Evolutionary conservation across 1,139 yeast genomes (phyloP).

Genomic region (Debaryomyces robertsiae): DNA sequence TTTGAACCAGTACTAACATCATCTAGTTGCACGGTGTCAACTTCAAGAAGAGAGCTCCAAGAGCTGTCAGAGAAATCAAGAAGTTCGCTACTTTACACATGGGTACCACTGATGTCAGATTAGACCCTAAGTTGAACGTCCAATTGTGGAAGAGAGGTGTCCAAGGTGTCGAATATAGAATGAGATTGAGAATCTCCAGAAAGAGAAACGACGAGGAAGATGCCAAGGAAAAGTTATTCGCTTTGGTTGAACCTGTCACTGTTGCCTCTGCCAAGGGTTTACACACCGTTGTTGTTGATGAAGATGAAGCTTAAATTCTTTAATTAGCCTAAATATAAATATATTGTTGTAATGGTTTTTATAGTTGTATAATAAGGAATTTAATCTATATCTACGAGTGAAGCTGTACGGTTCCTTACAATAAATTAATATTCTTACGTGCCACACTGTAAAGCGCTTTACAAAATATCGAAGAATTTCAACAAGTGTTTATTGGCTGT

Average conservation of each 20-base stretch:
- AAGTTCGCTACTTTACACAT: slow-evolving; percentile 98
- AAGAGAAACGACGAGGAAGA: slow-evolving; percentile 99
- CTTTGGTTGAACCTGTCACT: slow-evolving; percentile 96
- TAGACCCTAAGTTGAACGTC: slow-evolving; percentile 98
- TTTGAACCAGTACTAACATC: slow-evolving; percentile 44
- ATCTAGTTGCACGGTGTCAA: slow-evolving; percentile 90
- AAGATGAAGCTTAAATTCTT: slow-evolving; percentile 65
- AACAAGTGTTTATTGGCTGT: slow-evolving; percentile 4
- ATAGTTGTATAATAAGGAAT: slow-evolving; percentile 18
- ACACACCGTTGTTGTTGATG: slow-evolving; percentile 96
- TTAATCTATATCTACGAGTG: slow-evolving; percentile 10
- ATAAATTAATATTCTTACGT: slow-evolving; percentile 2
- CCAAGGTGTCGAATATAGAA: slow-evolving; percentile 97
- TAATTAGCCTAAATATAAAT: slow-evolving; percentile 12
- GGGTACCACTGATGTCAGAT: slow-evolving; percentile 99
- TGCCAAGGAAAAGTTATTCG: slow-evolving; percentile 97
- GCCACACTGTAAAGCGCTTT: not conserved
- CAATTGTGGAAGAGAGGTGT: slow-evolving; percentile 99
- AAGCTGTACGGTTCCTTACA: slow-evolving; percentile 6
- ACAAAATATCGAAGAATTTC: not conserved
- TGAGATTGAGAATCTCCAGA: slow-evolving; percentile 99
- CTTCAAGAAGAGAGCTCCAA: slow-evolving; percentile 99
- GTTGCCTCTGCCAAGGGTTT: slow-evolving; percentile 97
- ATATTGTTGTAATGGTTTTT: slow-evolving; percentile 13
- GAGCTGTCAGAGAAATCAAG: slow-evolving; percentile 98